Percentiles rank a stretch among this genome's conserved stretches.
Evolutionary conservation across 179 eudicot genomes (phyloP).

Genomic region (Gypsophila paniculata): DNA sequence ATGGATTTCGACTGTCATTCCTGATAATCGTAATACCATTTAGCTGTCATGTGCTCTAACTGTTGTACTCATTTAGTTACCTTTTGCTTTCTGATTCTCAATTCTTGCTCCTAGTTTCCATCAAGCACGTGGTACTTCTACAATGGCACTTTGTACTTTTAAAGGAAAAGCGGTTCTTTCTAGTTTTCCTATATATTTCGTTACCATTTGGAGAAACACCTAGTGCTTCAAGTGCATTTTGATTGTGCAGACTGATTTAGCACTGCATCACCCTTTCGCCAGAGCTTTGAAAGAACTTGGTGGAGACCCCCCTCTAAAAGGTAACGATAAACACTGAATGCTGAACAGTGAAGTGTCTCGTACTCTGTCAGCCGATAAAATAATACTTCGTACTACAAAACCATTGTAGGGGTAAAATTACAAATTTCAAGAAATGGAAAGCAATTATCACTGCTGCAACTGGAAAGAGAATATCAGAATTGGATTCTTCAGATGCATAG

Average conservation of each 20-base stretch:
- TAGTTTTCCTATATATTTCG: no score
- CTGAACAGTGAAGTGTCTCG: neutral
- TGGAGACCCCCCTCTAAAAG: conserved; percentile 31
- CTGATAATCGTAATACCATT: neutral
- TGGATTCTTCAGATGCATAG: conserved; percentile 69
- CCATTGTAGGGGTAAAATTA: conserved; percentile 39
- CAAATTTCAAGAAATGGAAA: conserved; percentile 41
- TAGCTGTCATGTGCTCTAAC: neutral
- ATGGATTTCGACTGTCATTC: neutral
- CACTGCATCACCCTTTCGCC: conserved; percentile 53
- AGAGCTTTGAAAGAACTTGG: conserved; percentile 67
- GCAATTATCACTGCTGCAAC: conserved; percentile 37
- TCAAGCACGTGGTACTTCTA: no score
- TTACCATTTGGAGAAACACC: neutral
- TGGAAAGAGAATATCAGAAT: conserved; percentile 53
- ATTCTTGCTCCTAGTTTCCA: no score
- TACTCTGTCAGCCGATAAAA: neutral
- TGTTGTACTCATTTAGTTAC: neutral
- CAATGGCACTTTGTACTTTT: no score
- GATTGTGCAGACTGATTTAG: conserved; percentile 59
- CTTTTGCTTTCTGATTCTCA: neutral
- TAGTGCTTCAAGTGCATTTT: neutral
- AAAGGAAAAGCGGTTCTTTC: neutral
- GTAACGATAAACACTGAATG: conserved; percentile 32
- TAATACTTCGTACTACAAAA: neutral